Evolutionary conservation across 2,329 filamentous ascomycete species (phyloP).

Genomic region (Monosporascus sp.): DNA sequence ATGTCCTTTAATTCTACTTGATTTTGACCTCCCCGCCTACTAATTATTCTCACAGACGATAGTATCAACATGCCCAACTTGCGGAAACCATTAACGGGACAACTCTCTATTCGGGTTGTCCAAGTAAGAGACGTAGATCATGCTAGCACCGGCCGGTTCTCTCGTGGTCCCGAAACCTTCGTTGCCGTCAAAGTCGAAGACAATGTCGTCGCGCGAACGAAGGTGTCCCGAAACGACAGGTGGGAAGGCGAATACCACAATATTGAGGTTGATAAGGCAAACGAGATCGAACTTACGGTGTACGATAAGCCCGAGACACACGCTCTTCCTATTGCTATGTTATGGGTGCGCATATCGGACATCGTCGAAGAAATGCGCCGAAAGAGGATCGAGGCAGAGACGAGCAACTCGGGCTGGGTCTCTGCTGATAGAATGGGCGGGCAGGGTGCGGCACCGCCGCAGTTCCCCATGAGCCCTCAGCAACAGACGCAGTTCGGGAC

Average conservation of each 20-base stretch:
- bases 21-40: slow-evolving; percentile 1
- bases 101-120: slow-evolving; percentile 79
- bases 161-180: slow-evolving; percentile 88
- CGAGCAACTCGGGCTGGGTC: slow-evolving; percentile 93
- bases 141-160: slow-evolving; percentile 76
- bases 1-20: slow-evolving; percentile 28
- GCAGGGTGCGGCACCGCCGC: slow-evolving; percentile 39
- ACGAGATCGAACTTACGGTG: slow-evolving; percentile 95
- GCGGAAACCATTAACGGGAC: slow-evolving; percentile 90
- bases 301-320: slow-evolving; percentile 94
- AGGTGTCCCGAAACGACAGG: slow-evolving; percentile 75
- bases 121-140: slow-evolving; percentile 94
- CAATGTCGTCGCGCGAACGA: slow-evolving; percentile 81
- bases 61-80: slow-evolving; percentile 93
- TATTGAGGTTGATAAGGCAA: slow-evolving; percentile 95
- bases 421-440: slow-evolving; percentile 89
- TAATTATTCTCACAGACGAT: slow-evolving; percentile 60
- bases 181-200: slow-evolving; percentile 97
- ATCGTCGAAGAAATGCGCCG: slow-evolving; percentile 96
- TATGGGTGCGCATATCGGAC: slow-evolving; percentile 95
- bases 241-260: slow-evolving; percentile 91
- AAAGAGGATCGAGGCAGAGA: slow-evolving; percentile 94
- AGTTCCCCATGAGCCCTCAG: slow-evolving; percentile 54
- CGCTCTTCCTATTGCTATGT: slow-evolving; percentile 84
- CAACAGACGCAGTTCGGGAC: slow-evolving; percentile 39